Evolutionary conservation across 1,139 yeast species (phyloP), one percentile per base, ranked within the genome.

Genomic region (Scheffersomyces illinoinensis): DNA sequence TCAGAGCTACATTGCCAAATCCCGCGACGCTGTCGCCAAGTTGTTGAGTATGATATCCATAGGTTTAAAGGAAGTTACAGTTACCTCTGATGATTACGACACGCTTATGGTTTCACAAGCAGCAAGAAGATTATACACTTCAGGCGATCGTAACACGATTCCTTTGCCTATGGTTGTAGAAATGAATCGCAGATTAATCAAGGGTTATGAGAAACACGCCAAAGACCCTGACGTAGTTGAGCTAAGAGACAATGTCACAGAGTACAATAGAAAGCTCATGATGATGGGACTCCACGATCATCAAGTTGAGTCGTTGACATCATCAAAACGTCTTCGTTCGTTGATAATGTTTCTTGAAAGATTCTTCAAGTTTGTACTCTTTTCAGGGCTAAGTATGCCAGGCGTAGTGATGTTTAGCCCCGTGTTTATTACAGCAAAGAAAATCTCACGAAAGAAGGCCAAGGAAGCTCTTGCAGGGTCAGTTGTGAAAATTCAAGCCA

Each of bases 41-140:
- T 77, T 93, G 50, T 78, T 95, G 66, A 90, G 89, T 43, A 80
- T 83, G 24, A 85, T 93, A 53, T 87, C 95, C 4, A 85, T 88
- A 61, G 92, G 95, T 26, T 80, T 95, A 62, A 88, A 88, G 66
- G 88, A 96, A 3, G 98, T 93, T 33, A 93, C 98, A 2, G 97
- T 93, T 3, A 89, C 93, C 18, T 91, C 97, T 70, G 90, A 93
- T 39, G 98, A 95, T 72, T 95, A 88, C 74, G 98, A 93, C 65
- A 92, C 97, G 7, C 78, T 95, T 58, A 90, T 93, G 88, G 91
- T 91, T 23, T 88, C 93, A 54, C 99, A 95, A 73, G 97, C 97
- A 3, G 97, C 96, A 24, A 85, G 98, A 74, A 82, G 99, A 69
- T 81, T 95, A 58, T 95, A 93, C 70, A 71, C 68, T 52, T 68